Percentiles rank a stretch among this genome's conserved stretches.
phyloP scores from a whole-genome alignment of 2,329 filamentous ascomycete genomes.

The Hypoxylon sp. region DNA sequence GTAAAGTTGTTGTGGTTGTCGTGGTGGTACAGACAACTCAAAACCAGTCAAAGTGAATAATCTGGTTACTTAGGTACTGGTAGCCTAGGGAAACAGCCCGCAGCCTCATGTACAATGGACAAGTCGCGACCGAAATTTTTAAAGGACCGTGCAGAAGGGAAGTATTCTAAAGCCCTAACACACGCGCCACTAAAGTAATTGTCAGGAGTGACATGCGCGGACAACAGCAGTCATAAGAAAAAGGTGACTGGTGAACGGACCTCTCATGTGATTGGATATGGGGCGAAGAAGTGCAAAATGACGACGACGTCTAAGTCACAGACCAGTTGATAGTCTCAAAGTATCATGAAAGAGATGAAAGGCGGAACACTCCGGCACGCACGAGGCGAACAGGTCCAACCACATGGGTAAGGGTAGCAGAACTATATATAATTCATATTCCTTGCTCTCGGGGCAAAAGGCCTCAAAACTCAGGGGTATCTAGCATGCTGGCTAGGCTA shows the following conservation, averaged over 20 bases:
- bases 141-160: background rate
- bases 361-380: background rate
- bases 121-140: no score
- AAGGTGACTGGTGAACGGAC: background rate
- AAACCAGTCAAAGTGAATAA: no score
- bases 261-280: background rate
- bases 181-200: background rate
- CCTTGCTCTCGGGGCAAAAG: conserved; percentile 6
- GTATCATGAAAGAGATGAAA: background rate
- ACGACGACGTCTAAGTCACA: background rate
- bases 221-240: background rate
- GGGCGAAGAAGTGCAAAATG: background rate
- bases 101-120: no score
- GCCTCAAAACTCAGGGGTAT: conserved; percentile 40
- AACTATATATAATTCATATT: conserved; percentile 10
- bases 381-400: background rate
- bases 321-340: background rate
- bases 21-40: background rate
- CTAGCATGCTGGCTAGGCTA: conserved; percentile 42
- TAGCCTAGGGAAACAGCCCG: no score
- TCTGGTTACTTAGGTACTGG: background rate
- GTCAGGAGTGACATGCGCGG: background rate
- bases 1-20: no score
- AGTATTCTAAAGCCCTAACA: background rate
- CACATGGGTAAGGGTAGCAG: background rate